Conservation (phyloP, 2,329 filamentous ascomycete species). For the Tolypocladium inflatum region DNA sequence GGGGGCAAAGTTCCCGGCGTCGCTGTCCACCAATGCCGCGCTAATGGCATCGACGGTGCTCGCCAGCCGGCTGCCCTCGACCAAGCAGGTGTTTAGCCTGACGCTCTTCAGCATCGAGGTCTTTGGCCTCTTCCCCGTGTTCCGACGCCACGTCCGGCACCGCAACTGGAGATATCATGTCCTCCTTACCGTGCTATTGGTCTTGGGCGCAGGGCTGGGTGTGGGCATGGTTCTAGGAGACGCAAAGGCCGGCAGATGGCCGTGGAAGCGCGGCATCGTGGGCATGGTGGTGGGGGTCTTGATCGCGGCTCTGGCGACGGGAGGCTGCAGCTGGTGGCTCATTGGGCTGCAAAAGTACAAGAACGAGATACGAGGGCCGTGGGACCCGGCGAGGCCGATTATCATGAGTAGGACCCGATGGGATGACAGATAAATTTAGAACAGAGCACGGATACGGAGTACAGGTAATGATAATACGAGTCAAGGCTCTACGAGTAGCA, state of each 20-base stretch:
- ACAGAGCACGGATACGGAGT: background rate
- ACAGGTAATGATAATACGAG: background rate
- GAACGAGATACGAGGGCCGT: slow-evolving; percentile 95
- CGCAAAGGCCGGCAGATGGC: slow-evolving; percentile 28
- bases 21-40: slow-evolving; percentile 85
- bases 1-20: slow-evolving; percentile 56
- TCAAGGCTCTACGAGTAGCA: background rate
- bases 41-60: slow-evolving; percentile 94
- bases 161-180: slow-evolving; percentile 77
- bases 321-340: slow-evolving; percentile 94
- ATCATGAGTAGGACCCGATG: slow-evolving; percentile 60
- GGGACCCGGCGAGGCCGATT: slow-evolving; percentile 88
- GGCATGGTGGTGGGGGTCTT: slow-evolving; percentile 71
- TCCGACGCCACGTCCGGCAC: slow-evolving; percentile 77
- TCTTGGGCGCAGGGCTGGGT: slow-evolving; percentile 71
- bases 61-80: slow-evolving; percentile 78
- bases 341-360: slow-evolving; percentile 98
- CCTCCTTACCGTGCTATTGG: slow-evolving; percentile 62
- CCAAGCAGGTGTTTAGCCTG: slow-evolving; percentile 87
- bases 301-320: slow-evolving; percentile 70
- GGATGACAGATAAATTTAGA: slow-evolving; percentile 23
- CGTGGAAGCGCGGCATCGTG: slow-evolving; percentile 49
- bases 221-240: slow-evolving; percentile 54
- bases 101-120: slow-evolving; percentile 96
- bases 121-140: slow-evolving; percentile 95